Conservation (phyloP, 345 rosid genomes). For the Psidium friedrichsthalianum region DNA sequence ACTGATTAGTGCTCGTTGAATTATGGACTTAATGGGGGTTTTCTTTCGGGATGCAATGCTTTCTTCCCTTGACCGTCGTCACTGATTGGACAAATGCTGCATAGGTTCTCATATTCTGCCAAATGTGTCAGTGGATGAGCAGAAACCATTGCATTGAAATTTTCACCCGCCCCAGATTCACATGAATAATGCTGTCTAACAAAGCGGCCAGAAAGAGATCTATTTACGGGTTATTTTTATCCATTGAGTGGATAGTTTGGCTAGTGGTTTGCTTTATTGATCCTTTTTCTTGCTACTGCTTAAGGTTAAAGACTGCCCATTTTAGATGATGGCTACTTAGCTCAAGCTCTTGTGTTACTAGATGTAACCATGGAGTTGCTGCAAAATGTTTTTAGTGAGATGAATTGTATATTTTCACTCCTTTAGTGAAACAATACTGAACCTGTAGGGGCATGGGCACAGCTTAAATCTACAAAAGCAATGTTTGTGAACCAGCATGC, state of each 20-base stretch:
- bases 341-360: not conserved
- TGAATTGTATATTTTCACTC: not conserved
- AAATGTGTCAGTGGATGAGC: not conserved
- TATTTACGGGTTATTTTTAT: not conserved
- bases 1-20: not conserved
- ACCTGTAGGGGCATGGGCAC: slow-evolving; percentile 45
- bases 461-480: slow-evolving; percentile 50
- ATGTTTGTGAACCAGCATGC: slow-evolving; percentile 29
- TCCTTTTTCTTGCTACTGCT: not conserved
- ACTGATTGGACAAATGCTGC: not conserved
- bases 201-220: not conserved
- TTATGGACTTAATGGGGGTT: not conserved
- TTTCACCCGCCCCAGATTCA: not conserved
- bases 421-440: not conserved
- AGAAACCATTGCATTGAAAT: not conserved
- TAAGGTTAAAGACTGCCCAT: not conserved
- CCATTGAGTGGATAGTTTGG: not conserved
- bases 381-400: not conserved
- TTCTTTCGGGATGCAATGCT: not conserved
- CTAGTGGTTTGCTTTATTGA: not conserved
- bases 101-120: not conserved
- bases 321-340: not conserved
- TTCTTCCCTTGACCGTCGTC: not conserved
- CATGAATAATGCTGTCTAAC: not conserved
- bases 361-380: not conserved